Evolutionary conservation across 1,139 yeast species (phyloP).

Genomic region (Kodamaea anthophila): DNA sequence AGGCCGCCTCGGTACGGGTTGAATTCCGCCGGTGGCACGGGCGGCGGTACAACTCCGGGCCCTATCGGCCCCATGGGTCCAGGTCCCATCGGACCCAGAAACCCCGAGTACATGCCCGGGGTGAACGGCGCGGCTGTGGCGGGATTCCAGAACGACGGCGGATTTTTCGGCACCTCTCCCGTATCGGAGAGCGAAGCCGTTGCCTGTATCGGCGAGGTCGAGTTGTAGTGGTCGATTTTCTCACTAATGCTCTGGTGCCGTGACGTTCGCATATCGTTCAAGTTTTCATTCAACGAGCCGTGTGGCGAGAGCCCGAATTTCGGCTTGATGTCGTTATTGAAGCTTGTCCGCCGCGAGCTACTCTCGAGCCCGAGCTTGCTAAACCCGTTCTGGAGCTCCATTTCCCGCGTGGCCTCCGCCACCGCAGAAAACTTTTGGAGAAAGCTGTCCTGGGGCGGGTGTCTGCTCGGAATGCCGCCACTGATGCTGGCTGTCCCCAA

Average conservation of each 20-base stretch:
- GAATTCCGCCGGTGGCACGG: conserved; percentile 10
- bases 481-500: conserved; percentile 60
- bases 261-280: conserved; percentile 36
- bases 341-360: conserved; percentile 43
- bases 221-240: conserved; percentile 55
- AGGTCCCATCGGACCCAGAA: conserved; percentile 10
- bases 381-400: conserved; percentile 43
- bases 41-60: conserved; percentile 12
- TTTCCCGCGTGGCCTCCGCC: conserved; percentile 74
- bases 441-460: conserved; percentile 46
- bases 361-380: conserved; percentile 27
- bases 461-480: conserved; percentile 50
- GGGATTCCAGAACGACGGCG: conserved; percentile 57
- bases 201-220: conserved; percentile 45
- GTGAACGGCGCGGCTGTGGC: conserved; percentile 57
- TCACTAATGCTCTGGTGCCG: conserved; percentile 60
- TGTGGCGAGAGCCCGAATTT: conserved; percentile 31
- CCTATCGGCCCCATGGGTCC: no score
- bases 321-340: conserved; percentile 24
- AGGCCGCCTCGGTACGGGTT: conserved; percentile 9
- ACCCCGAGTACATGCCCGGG: conserved; percentile 27
- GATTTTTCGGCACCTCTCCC: conserved; percentile 8
- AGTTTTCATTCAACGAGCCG: conserved; percentile 47
- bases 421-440: conserved; percentile 66
- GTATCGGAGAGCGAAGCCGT: conserved; percentile 30